Evolutionary conservation across 257 asterid genomes (phyloP), one percentile per base, ranked within the genome.

Genomic region (Hygrophila difformis): DNA sequence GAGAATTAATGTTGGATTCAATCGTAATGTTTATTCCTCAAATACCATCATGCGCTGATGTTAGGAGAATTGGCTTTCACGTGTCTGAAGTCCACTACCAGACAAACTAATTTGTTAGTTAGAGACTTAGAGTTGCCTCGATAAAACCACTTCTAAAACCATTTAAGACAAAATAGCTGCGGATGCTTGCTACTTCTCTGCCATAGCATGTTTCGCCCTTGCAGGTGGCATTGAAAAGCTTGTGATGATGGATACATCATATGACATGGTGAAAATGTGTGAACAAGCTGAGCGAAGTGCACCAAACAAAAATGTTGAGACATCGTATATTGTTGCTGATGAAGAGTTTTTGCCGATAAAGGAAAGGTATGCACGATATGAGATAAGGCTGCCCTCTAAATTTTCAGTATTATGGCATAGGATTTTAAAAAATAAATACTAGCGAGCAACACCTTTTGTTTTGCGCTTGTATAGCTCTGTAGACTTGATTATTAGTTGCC

Each of bases 281-380:
- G 60, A 70, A 77, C 77, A 67, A 51, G 66, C 76, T 48, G 96
- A 79, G 66, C 75, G 57, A 47, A 62, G 55, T 37, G 48, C 65
- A 37, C 64, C 86, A 15, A 58, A 64, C 61, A 70, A 73, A 66
- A 66, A 67, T 39, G 57, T 89, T 18, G 98, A 85, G 49, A 82
- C 85, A 26, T 73, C 93, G 36, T 85, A 60, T 54, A n/a, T 89
- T 53, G 78, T 86, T 36, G 98, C 75, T 23, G 96, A 89, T 22
- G 98, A 89, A 66, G 98, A 89, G 64, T 89, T 65, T 69, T 62
- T 89, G 73, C 98, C 96, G 39, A 42, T 89, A 41, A 82, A 82
- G 49, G 93, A 82, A 79, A 70, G 81, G 96, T 82, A 63, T 48
- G 55, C 29, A 31, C 21, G 19, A 11, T 15, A 20, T 39, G 40